A percentile compares a stretch with the other conserved stretches of the same genome.
Conservation (phyloP, 352 stramenopile genomes). For the Pythium chondricola region DNA sequence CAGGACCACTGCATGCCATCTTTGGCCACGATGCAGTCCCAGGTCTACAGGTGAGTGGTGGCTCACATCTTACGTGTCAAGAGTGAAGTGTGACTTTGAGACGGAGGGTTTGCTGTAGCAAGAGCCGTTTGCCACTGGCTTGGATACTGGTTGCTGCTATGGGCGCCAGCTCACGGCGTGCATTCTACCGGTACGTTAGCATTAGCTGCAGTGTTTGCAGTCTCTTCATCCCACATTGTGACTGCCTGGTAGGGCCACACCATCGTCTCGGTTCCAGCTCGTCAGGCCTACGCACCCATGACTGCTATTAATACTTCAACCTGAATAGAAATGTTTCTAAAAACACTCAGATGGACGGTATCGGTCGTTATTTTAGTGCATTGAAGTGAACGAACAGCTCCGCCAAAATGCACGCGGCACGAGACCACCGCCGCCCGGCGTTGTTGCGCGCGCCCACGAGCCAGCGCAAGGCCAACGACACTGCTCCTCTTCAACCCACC, state of each 20-base stretch:
- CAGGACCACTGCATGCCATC: slow-evolving; percentile 72
- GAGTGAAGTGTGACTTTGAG: background rate
- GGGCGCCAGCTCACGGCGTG: slow-evolving; percentile 81
- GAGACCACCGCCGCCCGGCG: no score
- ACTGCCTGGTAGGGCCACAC: slow-evolving; percentile 7
- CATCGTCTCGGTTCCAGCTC: slow-evolving; percentile 17
- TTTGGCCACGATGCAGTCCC: slow-evolving; percentile 90
- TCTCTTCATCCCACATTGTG: background rate
- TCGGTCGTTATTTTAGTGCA: no score
- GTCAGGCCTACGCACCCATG: slow-evolving; percentile 11
- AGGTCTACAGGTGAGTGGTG: slow-evolving; percentile 58
- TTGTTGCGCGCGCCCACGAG: no score
- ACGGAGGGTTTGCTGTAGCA: slow-evolving; percentile 34
- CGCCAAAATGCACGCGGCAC: no score
- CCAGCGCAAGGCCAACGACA: no score
- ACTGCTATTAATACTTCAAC: slow-evolving; percentile 11
- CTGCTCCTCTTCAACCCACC: background rate
- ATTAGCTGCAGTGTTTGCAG: background rate
- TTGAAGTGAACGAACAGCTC: no score
- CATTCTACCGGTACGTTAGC: slow-evolving; percentile 64
- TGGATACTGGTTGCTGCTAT: slow-evolving; percentile 91
- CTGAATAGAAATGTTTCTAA: slow-evolving; percentile 4
- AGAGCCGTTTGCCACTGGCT: slow-evolving; percentile 83
- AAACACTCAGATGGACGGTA: no score
- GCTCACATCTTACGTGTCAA: background rate